A percentile compares a stretch with the other conserved stretches of the same genome.
These are phyloP conservation scores for Gracilaria domingensis DNA, from an alignment of 23 red algal species.

Conservation along the genomic window DNA sequence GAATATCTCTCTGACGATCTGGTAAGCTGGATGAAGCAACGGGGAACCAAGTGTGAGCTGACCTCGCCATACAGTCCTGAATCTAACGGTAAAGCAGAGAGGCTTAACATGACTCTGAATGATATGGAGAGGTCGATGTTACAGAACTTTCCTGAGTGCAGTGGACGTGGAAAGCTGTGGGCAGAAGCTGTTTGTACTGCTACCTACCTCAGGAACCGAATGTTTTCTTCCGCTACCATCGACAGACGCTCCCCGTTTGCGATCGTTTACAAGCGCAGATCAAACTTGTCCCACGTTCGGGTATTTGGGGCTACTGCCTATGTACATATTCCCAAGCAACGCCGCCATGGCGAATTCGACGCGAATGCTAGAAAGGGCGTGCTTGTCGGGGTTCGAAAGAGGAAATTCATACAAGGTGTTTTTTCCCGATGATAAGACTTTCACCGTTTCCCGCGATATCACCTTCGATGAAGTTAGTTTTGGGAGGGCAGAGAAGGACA, in stretches of 20 bases:
- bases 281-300: conserved; percentile 31
- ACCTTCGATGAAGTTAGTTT: neutral
- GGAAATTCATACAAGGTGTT: conserved; percentile 12
- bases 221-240: neutral
- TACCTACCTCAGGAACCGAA: neutral
- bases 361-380: conserved; percentile 10
- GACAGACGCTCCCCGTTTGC: neutral
- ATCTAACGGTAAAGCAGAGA: conserved; percentile 25
- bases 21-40: conserved; percentile 30
- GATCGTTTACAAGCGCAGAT: neutral
- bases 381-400: conserved; percentile 41
- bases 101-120: conserved; percentile 20
- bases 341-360: conserved; percentile 25
- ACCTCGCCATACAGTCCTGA: conserved; percentile 23
- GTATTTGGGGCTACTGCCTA: conserved; percentile 27
- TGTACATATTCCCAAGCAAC: conserved; percentile 35
- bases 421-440: neutral
- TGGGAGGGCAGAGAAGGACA: neutral
- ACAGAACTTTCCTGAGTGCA: neutral
- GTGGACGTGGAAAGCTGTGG: neutral
- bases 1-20: conserved; percentile 16
- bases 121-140: neutral
- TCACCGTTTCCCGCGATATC: neutral
- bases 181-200: conserved; percentile 16
- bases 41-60: neutral